Percentiles rank a stretch among this genome's conserved stretches.
Conservation (phyloP, 2,329 filamentous ascomycete species). For the Cadophora sp. region DNA sequence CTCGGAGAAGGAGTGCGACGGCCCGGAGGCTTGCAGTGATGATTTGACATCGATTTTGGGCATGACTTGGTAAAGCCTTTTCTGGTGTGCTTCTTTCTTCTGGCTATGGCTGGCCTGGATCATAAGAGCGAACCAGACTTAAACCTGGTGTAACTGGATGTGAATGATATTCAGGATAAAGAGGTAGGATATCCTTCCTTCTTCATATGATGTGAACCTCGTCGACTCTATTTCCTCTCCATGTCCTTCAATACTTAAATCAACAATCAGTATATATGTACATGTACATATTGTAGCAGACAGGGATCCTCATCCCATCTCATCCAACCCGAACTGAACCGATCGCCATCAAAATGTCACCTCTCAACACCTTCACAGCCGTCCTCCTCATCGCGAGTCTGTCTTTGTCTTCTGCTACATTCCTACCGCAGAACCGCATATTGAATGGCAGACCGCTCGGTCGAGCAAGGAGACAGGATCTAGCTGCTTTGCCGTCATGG, state of each 20-base stretch:
- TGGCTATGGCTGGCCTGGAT: too few species aligned
- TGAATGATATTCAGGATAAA: neutral
- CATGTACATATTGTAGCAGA: too few species aligned
- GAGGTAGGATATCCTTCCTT: neutral
- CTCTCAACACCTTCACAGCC: neutral
- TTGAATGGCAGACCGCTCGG: neutral
- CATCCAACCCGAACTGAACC: too few species aligned
- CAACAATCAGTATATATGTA: too few species aligned
- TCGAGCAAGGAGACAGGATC: constrained; percentile 1
- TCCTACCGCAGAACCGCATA: neutral
- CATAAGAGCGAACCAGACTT: too few species aligned
- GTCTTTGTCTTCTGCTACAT: neutral
- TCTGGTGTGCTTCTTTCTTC: too few species aligned
- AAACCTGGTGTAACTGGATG: neutral
- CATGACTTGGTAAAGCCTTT: too few species aligned
- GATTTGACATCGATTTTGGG: neutral
- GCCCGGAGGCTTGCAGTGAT: constrained; percentile 4
- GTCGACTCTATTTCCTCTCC: neutral
- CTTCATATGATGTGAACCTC: neutral
- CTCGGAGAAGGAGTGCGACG: neutral
- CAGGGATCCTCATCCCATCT: neutral
- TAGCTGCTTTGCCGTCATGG: neutral
- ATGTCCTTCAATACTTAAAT: too few species aligned
- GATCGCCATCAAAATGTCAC: neutral
- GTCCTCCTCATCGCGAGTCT: neutral